These are phyloP conservation scores for Yamadazyma insecticola DNA, from an alignment of 805 yeast genomes.

Conservation along the genomic window DNA sequence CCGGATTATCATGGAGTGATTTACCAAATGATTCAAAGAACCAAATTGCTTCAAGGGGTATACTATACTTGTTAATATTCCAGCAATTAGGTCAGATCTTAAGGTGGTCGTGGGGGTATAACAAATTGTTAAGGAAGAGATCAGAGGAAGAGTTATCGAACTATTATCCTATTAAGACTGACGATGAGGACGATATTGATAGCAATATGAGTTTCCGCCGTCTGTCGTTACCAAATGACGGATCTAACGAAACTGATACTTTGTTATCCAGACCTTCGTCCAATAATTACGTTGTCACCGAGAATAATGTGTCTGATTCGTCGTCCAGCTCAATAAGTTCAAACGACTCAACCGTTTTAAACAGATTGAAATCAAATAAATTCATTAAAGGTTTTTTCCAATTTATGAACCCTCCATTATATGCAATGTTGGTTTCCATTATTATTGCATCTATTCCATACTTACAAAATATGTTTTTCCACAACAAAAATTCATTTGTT, in stretches of 20 bases:
- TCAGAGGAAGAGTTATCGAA: conserved; percentile 29
- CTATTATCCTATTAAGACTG: conserved; percentile 6
- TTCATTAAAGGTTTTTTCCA: conserved; percentile 2
- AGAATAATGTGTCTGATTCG: conserved; percentile 1
- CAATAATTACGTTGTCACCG: too few species aligned
- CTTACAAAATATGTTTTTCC: conserved; percentile 54
- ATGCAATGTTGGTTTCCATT: conserved; percentile 68
- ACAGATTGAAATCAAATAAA: not conserved
- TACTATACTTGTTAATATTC: conserved; percentile 65
- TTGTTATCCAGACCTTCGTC: too few species aligned
- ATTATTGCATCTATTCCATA: conserved; percentile 63
- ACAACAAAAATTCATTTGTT: conserved; percentile 49
- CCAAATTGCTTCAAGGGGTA: conserved; percentile 74
- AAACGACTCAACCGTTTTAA: too few species aligned
- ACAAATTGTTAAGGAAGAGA: conserved; percentile 56
- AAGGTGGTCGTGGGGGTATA: conserved; percentile 88
- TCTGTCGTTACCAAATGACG: conserved; percentile 1
- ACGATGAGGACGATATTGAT: conserved; percentile 6
- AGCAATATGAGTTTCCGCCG: not conserved
- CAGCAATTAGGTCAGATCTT: conserved; percentile 81
- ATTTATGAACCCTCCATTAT: conserved; percentile 79
- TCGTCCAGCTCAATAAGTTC: not conserved
- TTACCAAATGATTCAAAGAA: conserved; percentile 61
- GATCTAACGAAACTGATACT: too few species aligned
- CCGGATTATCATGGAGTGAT: conserved; percentile 72